phyloP scores from a whole-genome alignment of 331 rosid species.

The Saraca asoca region DNA sequence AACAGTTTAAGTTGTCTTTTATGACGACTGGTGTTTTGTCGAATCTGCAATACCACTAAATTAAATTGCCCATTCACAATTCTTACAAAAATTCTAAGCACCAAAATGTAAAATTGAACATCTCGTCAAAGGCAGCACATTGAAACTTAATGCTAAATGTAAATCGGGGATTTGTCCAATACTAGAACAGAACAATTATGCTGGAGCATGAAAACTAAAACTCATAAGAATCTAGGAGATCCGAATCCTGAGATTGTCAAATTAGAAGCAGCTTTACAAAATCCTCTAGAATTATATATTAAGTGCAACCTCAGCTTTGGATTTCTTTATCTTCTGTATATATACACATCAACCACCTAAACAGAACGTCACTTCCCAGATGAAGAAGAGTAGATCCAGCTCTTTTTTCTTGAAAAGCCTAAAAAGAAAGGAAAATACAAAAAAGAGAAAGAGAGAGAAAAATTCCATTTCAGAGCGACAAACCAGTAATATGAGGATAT shows the following conservation, averaged over 20 bases:
- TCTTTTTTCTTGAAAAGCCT: neutral
- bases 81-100: neutral
- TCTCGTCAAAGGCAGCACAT: constrained; percentile 1
- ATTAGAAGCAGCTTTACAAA: constrained; percentile 16
- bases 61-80: neutral
- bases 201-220: neutral
- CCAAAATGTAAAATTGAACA: neutral
- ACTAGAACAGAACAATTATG: no score
- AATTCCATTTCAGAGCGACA: constrained; percentile 28
- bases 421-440: neutral
- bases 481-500: constrained; percentile 40
- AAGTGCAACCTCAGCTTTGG: constrained; percentile 19
- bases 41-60: neutral
- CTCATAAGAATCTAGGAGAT: neutral
- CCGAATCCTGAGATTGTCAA: constrained; percentile 1
- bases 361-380: neutral
- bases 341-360: constrained; percentile 6
- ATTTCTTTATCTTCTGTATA: constrained; percentile 22
- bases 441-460: neutral
- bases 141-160: neutral
- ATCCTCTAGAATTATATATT: constrained; percentile 22
- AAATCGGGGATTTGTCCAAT: neutral
- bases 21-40: constrained; percentile 19
- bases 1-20: neutral
- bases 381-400: neutral